phyloP scores from a whole-genome alignment of 2,329 filamentous ascomycete species.

The Apiospora pterosperma region DNA sequence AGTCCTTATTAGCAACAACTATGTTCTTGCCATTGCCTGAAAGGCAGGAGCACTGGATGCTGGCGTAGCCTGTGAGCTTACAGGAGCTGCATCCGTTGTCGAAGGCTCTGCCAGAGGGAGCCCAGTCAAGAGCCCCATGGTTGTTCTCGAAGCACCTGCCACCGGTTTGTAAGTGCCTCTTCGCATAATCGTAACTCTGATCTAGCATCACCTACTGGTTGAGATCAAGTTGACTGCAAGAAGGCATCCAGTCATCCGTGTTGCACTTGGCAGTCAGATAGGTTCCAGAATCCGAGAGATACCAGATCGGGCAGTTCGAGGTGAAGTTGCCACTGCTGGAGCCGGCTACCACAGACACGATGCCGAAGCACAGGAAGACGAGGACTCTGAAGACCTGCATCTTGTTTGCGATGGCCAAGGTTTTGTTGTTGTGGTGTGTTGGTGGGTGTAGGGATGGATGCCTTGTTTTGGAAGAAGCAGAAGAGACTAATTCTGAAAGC shows the following conservation, averaged over 20 bases:
- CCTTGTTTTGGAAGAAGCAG: not conserved
- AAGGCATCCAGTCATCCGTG: not conserved
- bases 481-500: not conserved
- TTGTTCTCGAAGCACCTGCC: not conserved
- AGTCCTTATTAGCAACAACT: not conserved
- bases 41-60: not conserved
- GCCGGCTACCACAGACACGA: not conserved
- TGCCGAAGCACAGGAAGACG: not conserved
- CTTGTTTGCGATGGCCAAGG: not conserved
- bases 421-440: not conserved
- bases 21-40: not conserved
- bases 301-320: not conserved
- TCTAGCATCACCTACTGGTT: not conserved
- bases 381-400: not conserved
- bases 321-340: constrained; percentile 2
- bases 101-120: not conserved
- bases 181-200: not conserved
- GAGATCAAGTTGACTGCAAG: not conserved
- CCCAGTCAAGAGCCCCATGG: not conserved
- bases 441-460: not conserved
- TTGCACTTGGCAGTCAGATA: not conserved
- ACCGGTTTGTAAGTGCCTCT: not conserved
- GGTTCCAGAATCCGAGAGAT: not conserved
- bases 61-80: not conserved
- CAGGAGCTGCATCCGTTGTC: not conserved